Percentiles rank a stretch among this genome's conserved stretches.
Evolutionary conservation across 2,329 filamentous ascomycete species (phyloP).

Genomic region (Pestalotiopsis sp.): DNA sequence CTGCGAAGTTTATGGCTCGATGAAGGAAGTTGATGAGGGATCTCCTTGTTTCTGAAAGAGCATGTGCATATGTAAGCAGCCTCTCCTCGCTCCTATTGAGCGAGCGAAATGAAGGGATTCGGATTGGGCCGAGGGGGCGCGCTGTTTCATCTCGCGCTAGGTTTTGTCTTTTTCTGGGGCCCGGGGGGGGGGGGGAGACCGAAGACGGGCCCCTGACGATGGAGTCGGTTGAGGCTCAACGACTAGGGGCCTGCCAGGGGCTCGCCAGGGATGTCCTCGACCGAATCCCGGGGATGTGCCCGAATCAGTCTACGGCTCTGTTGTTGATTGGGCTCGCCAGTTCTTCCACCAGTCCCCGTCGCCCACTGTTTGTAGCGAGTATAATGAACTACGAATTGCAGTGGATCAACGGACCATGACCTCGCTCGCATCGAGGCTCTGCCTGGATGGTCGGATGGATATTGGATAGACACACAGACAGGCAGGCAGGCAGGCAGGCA

Average conservation of each 20-base stretch:
- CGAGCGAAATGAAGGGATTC: slow-evolving; percentile 9
- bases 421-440: not conserved
- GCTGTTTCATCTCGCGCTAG: slow-evolving; percentile 10
- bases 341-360: slow-evolving; percentile 11
- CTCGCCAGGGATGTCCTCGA: not conserved
- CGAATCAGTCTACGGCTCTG: not conserved
- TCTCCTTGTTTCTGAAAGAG: not conserved
- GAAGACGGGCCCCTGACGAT: not conserved
- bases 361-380: slow-evolving; percentile 8
- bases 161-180: slow-evolving; percentile 8
- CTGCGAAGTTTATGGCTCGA: not conserved
- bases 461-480: no score
- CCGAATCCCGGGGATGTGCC: not conserved
- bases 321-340: not conserved
- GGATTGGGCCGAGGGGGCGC: slow-evolving; percentile 5
- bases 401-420: not conserved
- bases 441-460: no score
- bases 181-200: not conserved
- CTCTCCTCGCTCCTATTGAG: not conserved
- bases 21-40: not conserved
- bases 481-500: not conserved
- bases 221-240: slow-evolving; percentile 7
- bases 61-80: not conserved
- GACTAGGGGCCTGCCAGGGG: not conserved
- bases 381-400: slow-evolving; percentile 9